Evolutionary conservation across 2,329 filamentous ascomycete genomes (phyloP).

Genomic region (Annulohypoxylon truncatum): DNA sequence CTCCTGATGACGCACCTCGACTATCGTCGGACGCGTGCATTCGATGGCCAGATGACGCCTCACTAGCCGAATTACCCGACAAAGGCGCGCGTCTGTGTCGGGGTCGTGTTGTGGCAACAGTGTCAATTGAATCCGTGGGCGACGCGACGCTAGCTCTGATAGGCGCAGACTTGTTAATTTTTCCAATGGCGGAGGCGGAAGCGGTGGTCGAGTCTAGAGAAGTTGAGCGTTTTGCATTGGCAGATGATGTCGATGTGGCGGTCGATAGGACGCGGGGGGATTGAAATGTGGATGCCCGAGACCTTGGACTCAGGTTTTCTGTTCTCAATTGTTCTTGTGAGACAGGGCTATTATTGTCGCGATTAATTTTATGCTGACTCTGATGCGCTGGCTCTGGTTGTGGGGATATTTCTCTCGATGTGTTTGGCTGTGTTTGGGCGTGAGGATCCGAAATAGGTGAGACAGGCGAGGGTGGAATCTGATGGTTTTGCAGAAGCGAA

Average conservation of each 20-base stretch:
- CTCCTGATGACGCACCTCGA: conserved; percentile 37
- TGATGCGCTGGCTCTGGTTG: conserved; percentile 39
- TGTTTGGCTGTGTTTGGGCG: conserved; percentile 46
- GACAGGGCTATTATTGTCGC: conserved; percentile 43
- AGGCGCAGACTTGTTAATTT: conserved; percentile 26
- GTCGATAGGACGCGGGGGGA: conserved; percentile 46
- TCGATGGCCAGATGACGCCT: conserved; percentile 40
- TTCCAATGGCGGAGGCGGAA: conserved; percentile 30
- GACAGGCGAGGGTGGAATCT: conserved; percentile 56
- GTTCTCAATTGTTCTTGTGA: conserved; percentile 41
- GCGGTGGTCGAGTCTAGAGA: conserved; percentile 52
- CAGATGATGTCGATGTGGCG: conserved; percentile 43
- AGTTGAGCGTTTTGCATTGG: conserved; percentile 52
- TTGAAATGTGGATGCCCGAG: conserved; percentile 55
- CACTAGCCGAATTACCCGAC: conserved; percentile 53
- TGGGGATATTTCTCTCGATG: conserved; percentile 41
- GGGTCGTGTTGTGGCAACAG: conserved; percentile 49
- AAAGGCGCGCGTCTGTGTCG: conserved; percentile 55
- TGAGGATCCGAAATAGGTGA: conserved; percentile 52
- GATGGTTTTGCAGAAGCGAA: conserved; percentile 51
- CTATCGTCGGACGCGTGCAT: conserved; percentile 34
- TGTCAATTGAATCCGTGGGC: conserved; percentile 46
- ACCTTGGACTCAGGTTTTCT: conserved; percentile 47
- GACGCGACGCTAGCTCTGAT: conserved; percentile 42
- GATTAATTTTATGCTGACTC: conserved; percentile 33